Evolutionary conservation across 768 basidiomycete species (phyloP).

Genomic region (Hygrophoropsis aurantiaca): DNA sequence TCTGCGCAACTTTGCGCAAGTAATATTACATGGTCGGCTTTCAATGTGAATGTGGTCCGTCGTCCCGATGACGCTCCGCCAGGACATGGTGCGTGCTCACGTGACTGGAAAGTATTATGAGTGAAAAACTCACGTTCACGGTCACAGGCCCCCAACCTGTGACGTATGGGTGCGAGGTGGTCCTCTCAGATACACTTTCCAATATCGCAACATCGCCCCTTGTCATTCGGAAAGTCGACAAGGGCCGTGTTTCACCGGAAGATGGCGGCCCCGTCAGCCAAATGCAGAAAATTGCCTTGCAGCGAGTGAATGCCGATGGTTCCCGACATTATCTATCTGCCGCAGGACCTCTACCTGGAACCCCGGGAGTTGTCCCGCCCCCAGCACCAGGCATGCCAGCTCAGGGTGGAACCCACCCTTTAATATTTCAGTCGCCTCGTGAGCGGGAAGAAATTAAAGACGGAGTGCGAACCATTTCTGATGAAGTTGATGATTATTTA

Average conservation of each 20-base stretch:
- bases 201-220: slow-evolving; percentile 86
- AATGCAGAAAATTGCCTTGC: slow-evolving; percentile 94
- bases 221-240: slow-evolving; percentile 90
- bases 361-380: slow-evolving; percentile 64
- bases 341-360: slow-evolving; percentile 79
- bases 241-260: slow-evolving; percentile 81
- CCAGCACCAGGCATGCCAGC: slow-evolving; percentile 75
- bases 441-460: slow-evolving; percentile 83
- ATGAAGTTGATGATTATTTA: slow-evolving; percentile 92
- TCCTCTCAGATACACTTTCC: slow-evolving; percentile 80
- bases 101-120: slow-evolving; percentile 43
- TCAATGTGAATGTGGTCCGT: slow-evolving; percentile 87
- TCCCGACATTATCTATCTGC: slow-evolving; percentile 87
- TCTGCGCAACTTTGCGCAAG: slow-evolving; percentile 82
- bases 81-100: slow-evolving; percentile 61
- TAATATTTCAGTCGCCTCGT: slow-evolving; percentile 77
- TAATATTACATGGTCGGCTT: slow-evolving; percentile 90
- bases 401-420: slow-evolving; percentile 77
- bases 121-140: slow-evolving; percentile 39
- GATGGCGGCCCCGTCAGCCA: slow-evolving; percentile 93
- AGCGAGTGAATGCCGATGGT: slow-evolving; percentile 79
- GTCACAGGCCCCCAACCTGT: slow-evolving; percentile 72
- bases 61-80: slow-evolving; percentile 64
- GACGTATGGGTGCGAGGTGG: slow-evolving; percentile 88
- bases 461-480: slow-evolving; percentile 70